Evolutionary conservation across 2,329 filamentous ascomycete species (phyloP).

Genomic region (Cladophialophora exuberans): DNA sequence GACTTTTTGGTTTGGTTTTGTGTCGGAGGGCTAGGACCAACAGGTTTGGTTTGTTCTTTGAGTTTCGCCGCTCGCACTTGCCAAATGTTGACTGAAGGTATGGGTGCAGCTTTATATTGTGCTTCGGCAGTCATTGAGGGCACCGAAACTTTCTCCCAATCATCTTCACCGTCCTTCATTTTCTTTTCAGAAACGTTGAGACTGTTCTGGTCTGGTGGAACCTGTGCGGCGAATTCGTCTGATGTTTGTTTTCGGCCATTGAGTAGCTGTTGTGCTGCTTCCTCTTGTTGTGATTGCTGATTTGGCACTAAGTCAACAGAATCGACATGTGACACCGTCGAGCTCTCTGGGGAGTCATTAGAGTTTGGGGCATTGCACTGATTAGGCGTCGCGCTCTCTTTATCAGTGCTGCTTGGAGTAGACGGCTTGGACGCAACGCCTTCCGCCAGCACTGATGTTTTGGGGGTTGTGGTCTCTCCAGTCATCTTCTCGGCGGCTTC

Average conservation of each 20-base stretch:
- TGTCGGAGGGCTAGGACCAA: conserved; percentile 20
- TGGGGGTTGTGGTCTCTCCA: conserved; percentile 37
- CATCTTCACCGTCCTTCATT: conserved; percentile 56
- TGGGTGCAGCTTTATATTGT: conserved; percentile 76
- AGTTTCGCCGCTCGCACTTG: conserved; percentile 66
- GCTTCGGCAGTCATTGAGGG: conserved; percentile 47
- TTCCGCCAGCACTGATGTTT: conserved; percentile 46
- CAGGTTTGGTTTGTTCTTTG: conserved; percentile 42
- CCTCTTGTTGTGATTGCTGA: conserved; percentile 65
- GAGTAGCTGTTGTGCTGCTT: conserved; percentile 52
- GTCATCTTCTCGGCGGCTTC: conserved; percentile 29
- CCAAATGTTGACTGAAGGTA: conserved; percentile 88
- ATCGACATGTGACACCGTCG: conserved; percentile 49
- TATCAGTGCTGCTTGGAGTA: conserved; percentile 33
- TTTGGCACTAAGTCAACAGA: conserved; percentile 69
- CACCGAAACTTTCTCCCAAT: conserved; percentile 63
- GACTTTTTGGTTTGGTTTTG: conserved; percentile 36
- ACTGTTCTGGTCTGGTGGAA: conserved; percentile 37
- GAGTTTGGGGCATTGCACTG: conserved; percentile 28
- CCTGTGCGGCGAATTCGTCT: conserved; percentile 9
- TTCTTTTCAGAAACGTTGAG: conserved; percentile 50
- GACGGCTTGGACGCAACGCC: conserved; percentile 36
- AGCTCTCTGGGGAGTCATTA: conserved; percentile 33
- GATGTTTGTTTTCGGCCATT: conserved; percentile 21
- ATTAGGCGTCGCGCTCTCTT: conserved; percentile 31